Evolutionary conservation across 768 basidiomycete species (phyloP).

Genomic region (Naematelia encephala): DNA sequence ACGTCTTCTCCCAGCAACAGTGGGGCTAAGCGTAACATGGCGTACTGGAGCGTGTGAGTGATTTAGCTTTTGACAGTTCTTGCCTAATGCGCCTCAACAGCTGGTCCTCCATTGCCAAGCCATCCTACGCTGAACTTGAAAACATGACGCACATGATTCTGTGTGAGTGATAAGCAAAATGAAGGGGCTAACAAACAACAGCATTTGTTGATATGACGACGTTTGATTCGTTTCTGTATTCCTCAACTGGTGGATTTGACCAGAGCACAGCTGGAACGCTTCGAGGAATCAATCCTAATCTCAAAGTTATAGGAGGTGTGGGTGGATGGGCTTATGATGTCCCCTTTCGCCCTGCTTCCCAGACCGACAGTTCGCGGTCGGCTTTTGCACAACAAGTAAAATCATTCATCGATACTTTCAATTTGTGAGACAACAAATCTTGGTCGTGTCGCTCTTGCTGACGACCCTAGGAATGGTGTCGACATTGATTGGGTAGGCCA

Average conservation of each 20-base stretch:
- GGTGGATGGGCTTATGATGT: slow-evolving; percentile 11
- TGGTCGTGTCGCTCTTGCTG: neutral
- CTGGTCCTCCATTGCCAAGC: neutral
- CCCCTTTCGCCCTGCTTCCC: neutral
- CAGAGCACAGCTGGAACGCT: neutral
- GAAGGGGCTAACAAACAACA: neutral
- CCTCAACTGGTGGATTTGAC: neutral
- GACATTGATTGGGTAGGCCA: slow-evolving; percentile 3
- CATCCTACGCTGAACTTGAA: slow-evolving; percentile 1
- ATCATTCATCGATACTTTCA: slow-evolving; percentile 1
- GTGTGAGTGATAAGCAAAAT: neutral
- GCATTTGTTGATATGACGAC: slow-evolving; percentile 13
- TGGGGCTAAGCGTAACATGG: slow-evolving; percentile 9
- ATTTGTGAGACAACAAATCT: neutral
- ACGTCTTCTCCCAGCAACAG: no score
- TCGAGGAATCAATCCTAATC: neutral
- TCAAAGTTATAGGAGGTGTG: neutral
- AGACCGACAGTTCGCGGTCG: neutral
- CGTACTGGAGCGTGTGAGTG: slow-evolving; percentile 14
- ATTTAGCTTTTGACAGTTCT: neutral
- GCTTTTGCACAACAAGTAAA: neutral
- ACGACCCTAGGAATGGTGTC: neutral
- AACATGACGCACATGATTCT: slow-evolving; percentile 10
- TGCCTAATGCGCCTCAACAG: slow-evolving; percentile 1
- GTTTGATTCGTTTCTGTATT: neutral